A percentile compares a stretch with the other conserved stretches of the same genome.
phyloP scores from a whole-genome alignment of 2,329 filamentous ascomycete genomes.

The Xylariaceae sp. region DNA sequence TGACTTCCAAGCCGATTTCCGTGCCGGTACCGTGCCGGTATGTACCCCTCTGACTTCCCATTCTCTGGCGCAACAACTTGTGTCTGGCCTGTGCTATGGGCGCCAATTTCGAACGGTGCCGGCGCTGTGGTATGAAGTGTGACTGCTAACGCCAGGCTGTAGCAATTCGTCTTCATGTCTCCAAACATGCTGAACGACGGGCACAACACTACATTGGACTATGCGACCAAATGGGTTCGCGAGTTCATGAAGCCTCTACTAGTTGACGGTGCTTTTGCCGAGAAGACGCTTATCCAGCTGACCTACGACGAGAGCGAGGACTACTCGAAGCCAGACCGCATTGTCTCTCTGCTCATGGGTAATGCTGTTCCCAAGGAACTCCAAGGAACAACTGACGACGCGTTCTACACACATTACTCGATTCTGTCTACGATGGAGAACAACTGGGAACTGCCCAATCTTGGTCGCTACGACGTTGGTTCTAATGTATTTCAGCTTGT shows the following conservation, averaged over 20 bases:
- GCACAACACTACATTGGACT: constrained; percentile 65
- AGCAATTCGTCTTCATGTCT: constrained; percentile 58
- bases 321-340: constrained; percentile 61
- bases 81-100: background rate
- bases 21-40: constrained; percentile 47
- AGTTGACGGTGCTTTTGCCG: constrained; percentile 61
- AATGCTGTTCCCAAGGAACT: constrained; percentile 61
- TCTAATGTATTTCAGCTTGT: constrained; percentile 55
- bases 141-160: background rate
- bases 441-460: constrained; percentile 59
- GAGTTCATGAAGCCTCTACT: constrained; percentile 66
- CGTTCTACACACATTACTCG: constrained; percentile 62
- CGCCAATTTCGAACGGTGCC: too few relatives aligned
- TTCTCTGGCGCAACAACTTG: background rate
- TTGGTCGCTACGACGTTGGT: constrained; percentile 32
- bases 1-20: constrained; percentile 55
- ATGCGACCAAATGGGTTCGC: constrained; percentile 63
- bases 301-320: constrained; percentile 75
- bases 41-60: background rate
- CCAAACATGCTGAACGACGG: constrained; percentile 63
- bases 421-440: constrained; percentile 51
- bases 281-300: constrained; percentile 67
- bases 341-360: constrained; percentile 67
- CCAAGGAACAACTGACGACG: constrained; percentile 60
- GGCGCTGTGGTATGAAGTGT: background rate